Conservation (phyloP, 495 filamentous ascomycete species). For the Xylaria cubensis region DNA sequence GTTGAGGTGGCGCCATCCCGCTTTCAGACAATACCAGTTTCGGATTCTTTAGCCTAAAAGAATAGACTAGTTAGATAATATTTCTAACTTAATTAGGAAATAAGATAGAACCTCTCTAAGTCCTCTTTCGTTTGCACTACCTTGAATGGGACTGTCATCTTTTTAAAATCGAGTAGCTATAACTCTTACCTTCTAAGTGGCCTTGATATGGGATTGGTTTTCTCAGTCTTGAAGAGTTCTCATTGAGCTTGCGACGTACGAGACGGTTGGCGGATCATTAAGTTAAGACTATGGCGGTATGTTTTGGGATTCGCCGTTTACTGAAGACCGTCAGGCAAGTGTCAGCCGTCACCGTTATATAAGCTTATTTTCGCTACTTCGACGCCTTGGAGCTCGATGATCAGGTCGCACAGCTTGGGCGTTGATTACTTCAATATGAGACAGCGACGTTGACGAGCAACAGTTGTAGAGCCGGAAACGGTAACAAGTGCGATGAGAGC, state of each 20-base stretch:
- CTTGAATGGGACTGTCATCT: too few relatives aligned
- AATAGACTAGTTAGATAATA: background rate
- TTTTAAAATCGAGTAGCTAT: background rate
- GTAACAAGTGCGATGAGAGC: background rate
- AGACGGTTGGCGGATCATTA: background rate
- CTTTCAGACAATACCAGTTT: slow-evolving; percentile 7
- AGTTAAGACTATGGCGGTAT: too few relatives aligned
- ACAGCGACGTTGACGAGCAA: background rate
- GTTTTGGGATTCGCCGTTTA: too few relatives aligned
- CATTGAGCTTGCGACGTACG: background rate
- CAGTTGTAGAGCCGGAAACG: background rate
- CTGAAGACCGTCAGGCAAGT: background rate
- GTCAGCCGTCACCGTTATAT: background rate
- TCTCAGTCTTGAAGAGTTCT: background rate
- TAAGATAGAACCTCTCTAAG: background rate
- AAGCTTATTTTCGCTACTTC: background rate
- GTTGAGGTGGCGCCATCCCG: slow-evolving; percentile 3
- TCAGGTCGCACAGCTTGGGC: background rate
- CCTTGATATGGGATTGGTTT: background rate
- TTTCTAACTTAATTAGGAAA: slow-evolving; percentile 1
- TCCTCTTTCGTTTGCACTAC: too few relatives aligned
- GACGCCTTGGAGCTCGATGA: background rate
- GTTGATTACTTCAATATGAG: background rate
- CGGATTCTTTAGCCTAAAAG: slow-evolving; percentile 1
- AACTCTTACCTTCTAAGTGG: background rate